Percentiles rank a stretch among this genome's conserved stretches.
Conservation (phyloP, 495 filamentous ascomycete genomes). For the Bacidia gigantensis region DNA sequence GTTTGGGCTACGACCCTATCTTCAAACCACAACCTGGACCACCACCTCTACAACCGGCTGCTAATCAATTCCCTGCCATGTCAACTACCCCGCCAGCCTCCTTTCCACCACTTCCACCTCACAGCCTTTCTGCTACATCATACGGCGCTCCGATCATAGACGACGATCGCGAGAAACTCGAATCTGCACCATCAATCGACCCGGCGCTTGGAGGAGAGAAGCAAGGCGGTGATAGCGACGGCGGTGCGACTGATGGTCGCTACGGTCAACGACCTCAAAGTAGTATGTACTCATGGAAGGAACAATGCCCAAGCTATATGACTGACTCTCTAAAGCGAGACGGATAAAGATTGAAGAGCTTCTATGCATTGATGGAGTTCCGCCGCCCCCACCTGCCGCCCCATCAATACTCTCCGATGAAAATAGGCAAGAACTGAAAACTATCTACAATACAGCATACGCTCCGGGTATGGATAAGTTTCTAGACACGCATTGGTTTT, state of each 20-base stretch:
- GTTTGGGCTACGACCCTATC: constrained; percentile 93
- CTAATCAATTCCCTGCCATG: constrained; percentile 20
- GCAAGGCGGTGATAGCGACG: constrained; percentile 21
- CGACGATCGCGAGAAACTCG: constrained; percentile 14
- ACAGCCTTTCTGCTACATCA: constrained; percentile 44
- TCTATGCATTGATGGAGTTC: constrained; percentile 48
- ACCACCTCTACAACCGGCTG: constrained; percentile 64
- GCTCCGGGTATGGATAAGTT: constrained; percentile 62
- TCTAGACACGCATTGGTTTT: constrained; percentile 77
- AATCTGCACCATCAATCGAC: constrained; percentile 43
- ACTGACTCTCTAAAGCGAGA: constrained; percentile 49
- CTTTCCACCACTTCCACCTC: constrained; percentile 38
- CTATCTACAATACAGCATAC: constrained; percentile 64
- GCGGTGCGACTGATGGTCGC: constrained; percentile 15
- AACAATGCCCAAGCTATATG: no score
- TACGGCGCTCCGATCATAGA: constrained; percentile 32
- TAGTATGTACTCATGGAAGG: no score
- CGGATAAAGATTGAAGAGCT: constrained; percentile 64
- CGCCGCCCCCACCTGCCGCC: constrained; percentile 45
- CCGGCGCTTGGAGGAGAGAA: constrained; percentile 45
- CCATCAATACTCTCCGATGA: constrained; percentile 38
- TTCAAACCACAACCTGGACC: constrained; percentile 72
- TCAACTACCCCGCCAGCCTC: constrained; percentile 16
- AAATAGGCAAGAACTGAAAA: constrained; percentile 53
- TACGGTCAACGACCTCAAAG: not conserved